These are phyloP conservation scores for Sugiyamaella floridensis DNA, from an alignment of 805 yeast genomes.

Conservation along the genomic window DNA sequence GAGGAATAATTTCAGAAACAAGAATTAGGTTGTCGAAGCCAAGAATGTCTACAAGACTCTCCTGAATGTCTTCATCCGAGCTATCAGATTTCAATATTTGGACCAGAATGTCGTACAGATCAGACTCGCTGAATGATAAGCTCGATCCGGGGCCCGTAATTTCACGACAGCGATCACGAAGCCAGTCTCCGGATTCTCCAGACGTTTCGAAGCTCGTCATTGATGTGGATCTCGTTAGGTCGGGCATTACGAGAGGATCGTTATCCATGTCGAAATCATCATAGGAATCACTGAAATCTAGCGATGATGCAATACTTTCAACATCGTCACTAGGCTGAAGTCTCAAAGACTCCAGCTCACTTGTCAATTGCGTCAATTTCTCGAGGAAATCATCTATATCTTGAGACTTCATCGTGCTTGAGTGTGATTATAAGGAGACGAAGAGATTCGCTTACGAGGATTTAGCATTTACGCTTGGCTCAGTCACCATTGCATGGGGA, in stretches of 20 bases:
- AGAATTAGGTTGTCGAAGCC: conserved; percentile 85
- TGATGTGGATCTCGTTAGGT: neutral
- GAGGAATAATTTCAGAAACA: conserved; percentile 55
- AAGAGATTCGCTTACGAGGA: too few relatives aligned
- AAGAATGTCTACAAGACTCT: conserved; percentile 64
- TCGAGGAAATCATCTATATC: neutral
- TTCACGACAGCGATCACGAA: neutral
- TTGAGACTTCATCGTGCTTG: neutral
- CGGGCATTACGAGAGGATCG: conserved; percentile 3
- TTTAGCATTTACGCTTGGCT: too few relatives aligned
- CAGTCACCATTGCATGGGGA: too few relatives aligned
- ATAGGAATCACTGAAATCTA: neutral
- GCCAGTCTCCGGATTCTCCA: neutral
- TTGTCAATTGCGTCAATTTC: neutral
- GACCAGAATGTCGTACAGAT: conserved; percentile 8
- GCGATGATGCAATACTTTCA: neutral
- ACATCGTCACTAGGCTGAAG: neutral
- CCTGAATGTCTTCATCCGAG: conserved; percentile 58
- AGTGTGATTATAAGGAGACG: neutral
- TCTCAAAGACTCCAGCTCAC: neutral
- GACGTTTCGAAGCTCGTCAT: neutral
- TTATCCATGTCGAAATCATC: conserved; percentile 4
- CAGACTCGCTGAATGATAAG: conserved; percentile 1
- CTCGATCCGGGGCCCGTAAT: neutral
- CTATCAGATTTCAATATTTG: conserved; percentile 16